A percentile compares a stretch with the other conserved stretches of the same genome.
phyloP scores from a whole-genome alignment of 2,329 filamentous ascomycete species.

The Aspergillus pseudonomiae region DNA sequence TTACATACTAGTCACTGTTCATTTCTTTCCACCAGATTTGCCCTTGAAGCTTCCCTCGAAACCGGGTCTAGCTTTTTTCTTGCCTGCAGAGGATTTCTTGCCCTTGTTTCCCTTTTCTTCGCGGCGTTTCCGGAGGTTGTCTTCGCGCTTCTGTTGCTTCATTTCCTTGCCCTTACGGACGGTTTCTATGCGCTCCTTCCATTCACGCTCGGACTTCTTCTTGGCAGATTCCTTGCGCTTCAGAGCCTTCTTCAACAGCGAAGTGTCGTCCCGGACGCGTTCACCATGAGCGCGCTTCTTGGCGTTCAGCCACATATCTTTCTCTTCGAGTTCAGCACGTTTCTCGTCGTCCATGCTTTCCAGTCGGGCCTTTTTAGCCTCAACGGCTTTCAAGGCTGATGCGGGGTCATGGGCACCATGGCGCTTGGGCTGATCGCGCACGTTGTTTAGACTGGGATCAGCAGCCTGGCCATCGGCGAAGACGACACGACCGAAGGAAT shows the following conservation, averaged over 20 bases:
- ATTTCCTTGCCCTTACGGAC: slow-evolving; percentile 76
- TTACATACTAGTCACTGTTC: slow-evolving; percentile 17
- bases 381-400: slow-evolving; percentile 80
- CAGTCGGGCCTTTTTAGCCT: slow-evolving; percentile 83
- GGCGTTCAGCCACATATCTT: slow-evolving; percentile 91
- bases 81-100: slow-evolving; percentile 44
- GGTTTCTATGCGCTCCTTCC: slow-evolving; percentile 72
- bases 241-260: slow-evolving; percentile 86
- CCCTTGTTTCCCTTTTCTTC: slow-evolving; percentile 70
- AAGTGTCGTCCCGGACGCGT: slow-evolving; percentile 83
- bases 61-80: slow-evolving; percentile 63
- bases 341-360: slow-evolving; percentile 76
- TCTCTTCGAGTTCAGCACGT: slow-evolving; percentile 84
- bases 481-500: slow-evolving; percentile 87
- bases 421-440: slow-evolving; percentile 70
- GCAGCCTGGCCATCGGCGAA: slow-evolving; percentile 84
- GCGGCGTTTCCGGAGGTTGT: slow-evolving; percentile 72
- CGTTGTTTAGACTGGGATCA: slow-evolving; percentile 66
- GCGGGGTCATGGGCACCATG: slow-evolving; percentile 84
- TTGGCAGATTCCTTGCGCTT: slow-evolving; percentile 91
- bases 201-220: slow-evolving; percentile 89
- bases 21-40: slow-evolving; percentile 48
- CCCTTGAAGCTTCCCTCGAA: slow-evolving; percentile 74
- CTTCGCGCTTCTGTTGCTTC: slow-evolving; percentile 79
- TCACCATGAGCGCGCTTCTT: slow-evolving; percentile 88